Base-by-base conservation (phyloP, 768 basidiomycete genomes). In the Psilocybe sp. region DNA sequence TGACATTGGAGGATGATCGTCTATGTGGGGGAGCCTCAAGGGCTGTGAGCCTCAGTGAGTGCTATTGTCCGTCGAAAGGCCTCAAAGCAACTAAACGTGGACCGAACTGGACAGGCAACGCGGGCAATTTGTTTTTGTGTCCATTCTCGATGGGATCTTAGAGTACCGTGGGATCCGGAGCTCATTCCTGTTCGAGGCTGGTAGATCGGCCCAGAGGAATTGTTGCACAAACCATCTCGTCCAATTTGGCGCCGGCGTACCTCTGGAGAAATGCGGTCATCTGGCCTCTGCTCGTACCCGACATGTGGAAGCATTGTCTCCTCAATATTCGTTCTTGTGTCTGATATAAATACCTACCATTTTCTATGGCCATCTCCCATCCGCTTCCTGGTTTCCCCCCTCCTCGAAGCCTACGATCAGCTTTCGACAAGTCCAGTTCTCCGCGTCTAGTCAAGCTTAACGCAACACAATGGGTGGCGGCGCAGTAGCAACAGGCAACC, bases 401-500 rank as follows among this genome's bases (percentile, higher is more conserved):
- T 43, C 53, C 57, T 52, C 54, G 53, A 47, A 54, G 54, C 37
- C 52, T 56, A 28, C 23, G 23, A 28, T 28, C 23, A 28, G 23
- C 23, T 28, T 28, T 28, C 23, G 23, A 28, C 23, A 28, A 28
- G 23, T 28, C 23, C 23, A 4, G 23, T 28, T 28, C 23, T 7
- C 23, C 23, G 23, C 3, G 23, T 28, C 23, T 28, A 28, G 23
- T 55, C 50, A 47, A 39, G 53, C 32, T 40, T 50, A 32, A 59
- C n/a, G 18, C 32, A 59, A 58, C 43, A 76, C 54, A 61, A 87
- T 88, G 84, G 81, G 69, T 61, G 80, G 61, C 53, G 82, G 78
- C 64, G 72, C 75, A 57, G 70, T 70, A 53, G 69, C 69, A 53
- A 65, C 54, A 28, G 23, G 23, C 49, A 57, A 64, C 40, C 67